phyloP scores from a whole-genome alignment of 192 early-diverging fungal genomes.

The Diversispora epigaea region DNA sequence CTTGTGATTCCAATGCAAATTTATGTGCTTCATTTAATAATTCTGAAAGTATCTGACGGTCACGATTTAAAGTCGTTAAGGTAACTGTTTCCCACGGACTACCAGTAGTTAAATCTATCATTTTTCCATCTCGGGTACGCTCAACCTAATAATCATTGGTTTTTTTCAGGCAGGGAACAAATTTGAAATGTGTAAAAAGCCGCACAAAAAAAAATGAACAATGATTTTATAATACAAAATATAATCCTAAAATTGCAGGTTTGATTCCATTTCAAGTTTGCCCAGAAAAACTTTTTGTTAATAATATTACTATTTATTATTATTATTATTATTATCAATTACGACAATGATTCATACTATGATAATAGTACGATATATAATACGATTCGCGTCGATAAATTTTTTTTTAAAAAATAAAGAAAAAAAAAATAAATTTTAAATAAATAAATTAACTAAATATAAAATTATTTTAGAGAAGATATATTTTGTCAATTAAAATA shows the following conservation, averaged over 20 bases:
- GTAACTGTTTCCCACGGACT: conserved; percentile 94
- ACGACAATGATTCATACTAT: too few species aligned
- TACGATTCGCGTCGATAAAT: too few species aligned
- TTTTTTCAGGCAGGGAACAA: background rate
- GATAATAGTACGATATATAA: too few species aligned
- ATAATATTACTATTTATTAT: too few species aligned
- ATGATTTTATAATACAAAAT: too few species aligned
- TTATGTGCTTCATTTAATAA: conserved; percentile 81
- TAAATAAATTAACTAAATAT: too few species aligned
- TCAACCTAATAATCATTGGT: conserved; percentile 51
- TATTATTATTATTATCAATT: too few species aligned
- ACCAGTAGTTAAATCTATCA: conserved; percentile 90
- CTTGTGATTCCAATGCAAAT: conserved; percentile 81
- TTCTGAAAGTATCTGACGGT: conserved; percentile 71
- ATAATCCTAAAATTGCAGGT: background rate
- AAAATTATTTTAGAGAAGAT: too few species aligned
- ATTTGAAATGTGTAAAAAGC: background rate
- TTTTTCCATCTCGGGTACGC: conserved; percentile 77
- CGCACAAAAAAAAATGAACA: background rate
- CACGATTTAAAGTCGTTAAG: conserved; percentile 82
- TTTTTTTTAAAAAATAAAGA: too few species aligned
- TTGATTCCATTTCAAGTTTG: conserved; percentile 1
- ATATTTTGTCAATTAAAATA: too few species aligned
- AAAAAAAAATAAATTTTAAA: too few species aligned
- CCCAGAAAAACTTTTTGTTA: background rate